Evolutionary conservation across 2,329 filamentous ascomycete species (phyloP).

Genomic region (Aspergillus novofumigatus): DNA sequence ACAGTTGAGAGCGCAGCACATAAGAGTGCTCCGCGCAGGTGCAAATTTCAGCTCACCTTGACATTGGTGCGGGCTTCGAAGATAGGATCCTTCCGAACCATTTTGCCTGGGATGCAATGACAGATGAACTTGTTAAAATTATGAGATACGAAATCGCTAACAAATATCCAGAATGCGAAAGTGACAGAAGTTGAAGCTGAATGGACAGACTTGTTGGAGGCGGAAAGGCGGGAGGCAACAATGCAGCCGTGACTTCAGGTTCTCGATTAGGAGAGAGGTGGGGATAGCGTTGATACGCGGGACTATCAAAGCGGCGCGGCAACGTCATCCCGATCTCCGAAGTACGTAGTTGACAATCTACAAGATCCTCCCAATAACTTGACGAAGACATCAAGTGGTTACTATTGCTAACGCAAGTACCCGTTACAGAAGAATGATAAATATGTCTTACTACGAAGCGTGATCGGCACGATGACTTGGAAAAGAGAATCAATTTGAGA

Average conservation of each 20-base stretch:
- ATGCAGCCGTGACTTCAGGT: background rate
- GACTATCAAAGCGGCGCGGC: conserved; percentile 12
- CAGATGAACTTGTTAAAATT: too few relatives aligned
- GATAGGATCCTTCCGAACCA: conserved; percentile 40
- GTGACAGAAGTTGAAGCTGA: background rate
- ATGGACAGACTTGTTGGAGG: background rate
- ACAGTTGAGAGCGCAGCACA: background rate
- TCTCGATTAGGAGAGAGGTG: conserved; percentile 5
- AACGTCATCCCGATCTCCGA: conserved; percentile 16
- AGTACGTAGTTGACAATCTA: background rate
- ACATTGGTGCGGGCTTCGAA: conserved; percentile 43
- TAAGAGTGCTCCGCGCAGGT: background rate
- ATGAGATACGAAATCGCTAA: background rate
- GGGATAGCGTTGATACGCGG: background rate
- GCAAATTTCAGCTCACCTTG: conserved; percentile 24
- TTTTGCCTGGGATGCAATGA: conserved; percentile 16
- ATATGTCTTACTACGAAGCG: background rate
- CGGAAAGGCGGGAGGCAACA: conserved; percentile 4
- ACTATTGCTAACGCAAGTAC: background rate
- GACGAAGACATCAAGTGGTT: background rate
- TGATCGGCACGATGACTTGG: background rate
- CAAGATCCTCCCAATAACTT: background rate
- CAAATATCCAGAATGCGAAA: background rate
- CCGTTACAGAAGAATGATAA: background rate
- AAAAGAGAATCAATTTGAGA: background rate